Percentiles rank a stretch among this genome's conserved stretches.
phyloP scores from a whole-genome alignment of 2,329 filamentous ascomycete species.

The Trichophyton equinum region DNA sequence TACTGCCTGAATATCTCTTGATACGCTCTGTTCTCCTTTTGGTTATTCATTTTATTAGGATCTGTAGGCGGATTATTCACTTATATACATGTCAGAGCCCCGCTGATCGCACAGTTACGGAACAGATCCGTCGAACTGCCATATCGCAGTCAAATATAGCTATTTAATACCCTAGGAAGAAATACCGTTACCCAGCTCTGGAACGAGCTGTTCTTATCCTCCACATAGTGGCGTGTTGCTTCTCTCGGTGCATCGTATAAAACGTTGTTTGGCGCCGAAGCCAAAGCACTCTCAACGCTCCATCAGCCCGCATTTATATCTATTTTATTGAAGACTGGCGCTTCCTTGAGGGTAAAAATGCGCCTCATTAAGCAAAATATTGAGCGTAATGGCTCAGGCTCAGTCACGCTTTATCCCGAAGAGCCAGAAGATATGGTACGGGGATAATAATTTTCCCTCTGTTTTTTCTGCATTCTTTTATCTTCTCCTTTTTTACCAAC shows the following conservation, averaged over 20 bases:
- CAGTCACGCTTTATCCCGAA: conserved; percentile 54
- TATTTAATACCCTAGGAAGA: neutral
- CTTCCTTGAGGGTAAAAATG: conserved; percentile 34
- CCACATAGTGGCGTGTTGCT: neutral
- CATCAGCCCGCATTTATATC: neutral
- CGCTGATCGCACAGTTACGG: neutral
- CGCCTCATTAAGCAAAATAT: conserved; percentile 55
- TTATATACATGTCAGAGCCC: neutral
- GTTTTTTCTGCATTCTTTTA: neutral
- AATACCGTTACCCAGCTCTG: neutral
- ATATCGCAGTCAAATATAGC: neutral
- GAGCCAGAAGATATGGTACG: conserved; percentile 63
- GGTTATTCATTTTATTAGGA: neutral
- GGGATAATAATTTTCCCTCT: neutral
- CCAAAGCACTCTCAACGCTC: neutral
- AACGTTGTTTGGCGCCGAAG: neutral
- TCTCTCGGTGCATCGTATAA: neutral
- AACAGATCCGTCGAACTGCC: neutral
- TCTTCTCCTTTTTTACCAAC: neutral
- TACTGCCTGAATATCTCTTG: too few relatives aligned
- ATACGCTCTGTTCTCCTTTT: neutral
- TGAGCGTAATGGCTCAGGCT: conserved; percentile 53
- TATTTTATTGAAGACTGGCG: neutral
- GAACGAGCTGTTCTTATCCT: neutral
- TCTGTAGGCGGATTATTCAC: neutral